phyloP scores from a whole-genome alignment of 2,329 filamentous ascomycete genomes.

The Botryotinia narcissicola region DNA sequence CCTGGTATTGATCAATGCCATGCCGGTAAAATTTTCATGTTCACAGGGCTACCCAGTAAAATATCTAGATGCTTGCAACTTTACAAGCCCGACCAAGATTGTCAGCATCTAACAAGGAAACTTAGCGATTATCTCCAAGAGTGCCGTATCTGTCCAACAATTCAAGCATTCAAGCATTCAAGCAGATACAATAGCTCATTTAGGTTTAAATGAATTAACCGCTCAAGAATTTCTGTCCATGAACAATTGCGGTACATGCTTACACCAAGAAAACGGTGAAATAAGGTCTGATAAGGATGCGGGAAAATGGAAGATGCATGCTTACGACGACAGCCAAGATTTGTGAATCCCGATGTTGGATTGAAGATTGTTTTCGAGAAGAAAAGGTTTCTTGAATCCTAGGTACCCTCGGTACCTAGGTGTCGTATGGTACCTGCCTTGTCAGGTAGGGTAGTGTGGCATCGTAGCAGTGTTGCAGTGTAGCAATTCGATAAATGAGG shows the following conservation, averaged over 20 bases:
- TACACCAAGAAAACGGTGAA: not conserved
- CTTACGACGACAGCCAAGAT: not conserved
- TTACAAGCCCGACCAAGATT: not conserved
- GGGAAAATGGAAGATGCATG: not conserved
- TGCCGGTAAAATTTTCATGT: not conserved
- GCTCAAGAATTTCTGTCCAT: slow-evolving; percentile 6
- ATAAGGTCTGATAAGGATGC: not conserved
- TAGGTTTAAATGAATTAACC: slow-evolving; percentile 12
- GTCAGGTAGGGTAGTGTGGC: not conserved
- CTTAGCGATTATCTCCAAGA: not conserved
- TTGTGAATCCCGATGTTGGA: not conserved
- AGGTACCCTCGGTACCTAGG: not conserved
- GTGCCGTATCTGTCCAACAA: not conserved
- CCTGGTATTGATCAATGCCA: slow-evolving; percentile 4
- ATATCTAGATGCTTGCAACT: not conserved
- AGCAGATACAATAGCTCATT: not conserved
- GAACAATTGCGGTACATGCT: not conserved
- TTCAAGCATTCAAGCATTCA: not conserved
- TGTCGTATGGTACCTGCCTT: not conserved
- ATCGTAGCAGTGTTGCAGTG: not conserved
- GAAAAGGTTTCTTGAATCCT: not conserved
- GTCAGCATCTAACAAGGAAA: not conserved
- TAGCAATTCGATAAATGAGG: not conserved
- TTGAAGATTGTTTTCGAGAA: not conserved
- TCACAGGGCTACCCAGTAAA: slow-evolving; percentile 4